A percentile compares a stretch with the other conserved stretches of the same genome.
phyloP scores from a whole-genome alignment of 129 eudicot genomes.

The Arctium lappa region DNA sequence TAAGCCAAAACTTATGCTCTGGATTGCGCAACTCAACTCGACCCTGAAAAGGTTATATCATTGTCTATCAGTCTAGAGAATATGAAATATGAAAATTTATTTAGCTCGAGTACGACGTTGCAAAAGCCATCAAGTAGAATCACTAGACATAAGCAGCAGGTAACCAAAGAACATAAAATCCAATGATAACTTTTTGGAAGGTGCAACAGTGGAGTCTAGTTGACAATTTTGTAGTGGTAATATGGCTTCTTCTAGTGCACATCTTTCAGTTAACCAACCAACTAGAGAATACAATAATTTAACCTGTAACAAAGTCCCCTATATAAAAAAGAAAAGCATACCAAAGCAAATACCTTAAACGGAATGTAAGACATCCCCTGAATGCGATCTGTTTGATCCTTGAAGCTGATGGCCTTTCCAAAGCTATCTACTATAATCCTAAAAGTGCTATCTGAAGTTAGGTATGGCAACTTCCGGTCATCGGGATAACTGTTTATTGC shows the following conservation, averaged over 20 bases:
- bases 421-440: constrained; percentile 69
- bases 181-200: neutral
- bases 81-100: neutral
- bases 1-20: constrained; percentile 80
- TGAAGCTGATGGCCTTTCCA: constrained; percentile 65
- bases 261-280: neutral
- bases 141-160: neutral
- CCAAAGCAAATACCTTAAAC: constrained; percentile 51
- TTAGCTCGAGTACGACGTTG: neutral
- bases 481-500: constrained; percentile 74
- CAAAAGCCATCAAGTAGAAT: neutral
- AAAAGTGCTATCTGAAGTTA: constrained; percentile 64
- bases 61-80: constrained; percentile 4
- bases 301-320: neutral
- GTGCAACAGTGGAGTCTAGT: neutral
- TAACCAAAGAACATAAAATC: neutral
- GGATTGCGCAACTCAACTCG: constrained; percentile 70
- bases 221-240: neutral
- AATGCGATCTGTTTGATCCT: constrained; percentile 69
- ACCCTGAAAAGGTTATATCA: constrained; percentile 46
- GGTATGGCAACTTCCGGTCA: constrained; percentile 72
- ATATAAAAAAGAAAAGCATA: neutral
- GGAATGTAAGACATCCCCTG: constrained; percentile 71
- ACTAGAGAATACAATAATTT: neutral
- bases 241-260: neutral